Evolutionary conservation across 1,139 yeast species (phyloP).

Genomic region (Saccharomyces uvarum): DNA sequence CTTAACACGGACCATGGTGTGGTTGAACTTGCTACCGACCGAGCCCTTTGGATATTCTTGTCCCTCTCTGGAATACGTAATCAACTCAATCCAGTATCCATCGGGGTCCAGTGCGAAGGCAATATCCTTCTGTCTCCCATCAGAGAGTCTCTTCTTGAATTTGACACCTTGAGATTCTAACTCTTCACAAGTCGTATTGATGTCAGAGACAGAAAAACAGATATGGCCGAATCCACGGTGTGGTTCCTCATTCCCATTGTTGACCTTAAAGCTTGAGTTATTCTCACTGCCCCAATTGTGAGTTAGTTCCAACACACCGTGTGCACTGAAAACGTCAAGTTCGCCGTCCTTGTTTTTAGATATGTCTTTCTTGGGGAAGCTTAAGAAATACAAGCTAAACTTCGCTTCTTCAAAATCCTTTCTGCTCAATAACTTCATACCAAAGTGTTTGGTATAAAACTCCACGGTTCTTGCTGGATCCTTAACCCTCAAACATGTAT

Average conservation of each 20-base stretch:
- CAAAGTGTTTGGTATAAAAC: constrained; percentile 70
- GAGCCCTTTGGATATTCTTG: constrained; percentile 37
- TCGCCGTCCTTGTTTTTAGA: constrained; percentile 42
- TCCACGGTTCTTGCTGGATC: constrained; percentile 67
- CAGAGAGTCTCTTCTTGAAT: constrained; percentile 75
- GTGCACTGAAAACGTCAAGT: constrained; percentile 39
- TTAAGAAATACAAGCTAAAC: constrained; percentile 64
- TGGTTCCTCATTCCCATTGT: constrained; percentile 79
- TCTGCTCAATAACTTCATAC: constrained; percentile 54
- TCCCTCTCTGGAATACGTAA: constrained; percentile 43
- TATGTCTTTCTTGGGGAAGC: constrained; percentile 41
- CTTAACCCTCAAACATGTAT: constrained; percentile 72
- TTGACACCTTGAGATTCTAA: constrained; percentile 53
- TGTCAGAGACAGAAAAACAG: constrained; percentile 78
- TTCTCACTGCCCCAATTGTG: constrained; percentile 71
- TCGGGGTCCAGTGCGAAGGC: constrained; percentile 94
- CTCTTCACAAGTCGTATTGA: constrained; percentile 50
- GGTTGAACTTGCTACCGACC: constrained; percentile 62
- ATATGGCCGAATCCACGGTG: constrained; percentile 91
- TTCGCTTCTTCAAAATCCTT: constrained; percentile 48
- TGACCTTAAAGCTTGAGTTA: constrained; percentile 50
- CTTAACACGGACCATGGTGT: constrained; percentile 86
- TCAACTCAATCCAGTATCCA: constrained; percentile 92
- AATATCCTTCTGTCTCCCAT: constrained; percentile 87
- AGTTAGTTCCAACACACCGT: constrained; percentile 78